Conservation (phyloP, 306 rosid genomes). For the Cicer pinnatifidum region DNA sequence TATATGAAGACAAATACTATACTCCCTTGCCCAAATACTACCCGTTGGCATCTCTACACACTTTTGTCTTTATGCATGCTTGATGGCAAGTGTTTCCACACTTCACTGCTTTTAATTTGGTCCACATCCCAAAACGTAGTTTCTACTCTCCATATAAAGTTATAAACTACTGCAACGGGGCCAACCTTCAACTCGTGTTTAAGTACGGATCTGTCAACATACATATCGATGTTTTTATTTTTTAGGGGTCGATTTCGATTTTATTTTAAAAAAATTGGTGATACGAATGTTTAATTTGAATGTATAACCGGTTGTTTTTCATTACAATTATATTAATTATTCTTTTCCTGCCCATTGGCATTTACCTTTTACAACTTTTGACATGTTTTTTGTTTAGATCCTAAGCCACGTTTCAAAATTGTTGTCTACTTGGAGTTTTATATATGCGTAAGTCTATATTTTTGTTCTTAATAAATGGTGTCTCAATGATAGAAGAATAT, state of each 20-base stretch:
- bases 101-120: conserved; percentile 38
- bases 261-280: not conserved
- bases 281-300: conserved; percentile 1
- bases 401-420: no score
- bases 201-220: not conserved
- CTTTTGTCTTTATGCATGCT: conserved; percentile 37
- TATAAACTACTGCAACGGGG: conserved; percentile 7
- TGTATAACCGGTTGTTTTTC: not conserved
- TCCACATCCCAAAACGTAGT: conserved; percentile 29
- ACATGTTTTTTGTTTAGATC: no score
- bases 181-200: conserved; percentile 17
- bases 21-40: no score
- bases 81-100: conserved; percentile 26
- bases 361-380: not conserved
- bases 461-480: no score
- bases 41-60: not conserved
- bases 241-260: not conserved
- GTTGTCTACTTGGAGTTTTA: no score
- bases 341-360: not conserved
- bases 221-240: not conserved
- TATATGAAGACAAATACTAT: no score
- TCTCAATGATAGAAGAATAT: no score
- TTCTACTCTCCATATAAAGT: conserved; percentile 22
- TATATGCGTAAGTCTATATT: no score
- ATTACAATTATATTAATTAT: not conserved